These are phyloP conservation scores for Moesziomyces parantarcticus DNA, from an alignment of 1,284 basidiomycete genomes.

Conservation along the genomic window DNA sequence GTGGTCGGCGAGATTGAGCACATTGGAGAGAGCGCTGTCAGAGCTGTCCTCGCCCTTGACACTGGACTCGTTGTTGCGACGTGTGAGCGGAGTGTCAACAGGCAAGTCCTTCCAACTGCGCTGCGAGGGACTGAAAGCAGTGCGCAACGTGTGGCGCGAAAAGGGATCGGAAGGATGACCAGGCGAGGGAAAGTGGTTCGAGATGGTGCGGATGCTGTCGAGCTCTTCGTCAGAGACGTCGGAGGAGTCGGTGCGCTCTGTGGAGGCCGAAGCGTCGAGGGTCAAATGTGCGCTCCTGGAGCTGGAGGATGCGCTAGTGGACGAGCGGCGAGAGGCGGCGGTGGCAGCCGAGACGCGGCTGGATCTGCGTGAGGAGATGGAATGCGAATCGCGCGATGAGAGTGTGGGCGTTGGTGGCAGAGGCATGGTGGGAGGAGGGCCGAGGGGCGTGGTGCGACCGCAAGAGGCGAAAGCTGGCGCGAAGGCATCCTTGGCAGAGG, in stretches of 20 bases:
- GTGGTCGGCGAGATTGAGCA: constrained; percentile 29
- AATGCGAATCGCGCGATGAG: constrained; percentile 4
- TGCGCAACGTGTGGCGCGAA: background rate
- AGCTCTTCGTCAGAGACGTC: constrained; percentile 29
- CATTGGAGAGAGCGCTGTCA: constrained; percentile 32
- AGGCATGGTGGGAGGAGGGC: constrained; percentile 36
- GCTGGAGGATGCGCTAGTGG: constrained; percentile 7
- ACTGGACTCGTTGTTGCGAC: background rate
- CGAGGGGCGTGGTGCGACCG: constrained; percentile 8
- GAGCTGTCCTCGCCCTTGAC: constrained; percentile 15
- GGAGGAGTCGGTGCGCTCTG: constrained; percentile 7
- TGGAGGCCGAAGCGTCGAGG: constrained; percentile 1
- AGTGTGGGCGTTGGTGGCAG: constrained; percentile 26
- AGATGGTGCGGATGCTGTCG: constrained; percentile 25
- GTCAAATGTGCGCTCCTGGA: constrained; percentile 1
- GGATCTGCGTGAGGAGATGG: constrained; percentile 11
- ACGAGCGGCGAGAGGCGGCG: constrained; percentile 14
- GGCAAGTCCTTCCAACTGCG: constrained; percentile 1
- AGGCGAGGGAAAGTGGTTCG: constrained; percentile 27
- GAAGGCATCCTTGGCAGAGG: background rate
- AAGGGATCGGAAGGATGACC: background rate
- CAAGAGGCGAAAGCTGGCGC: background rate
- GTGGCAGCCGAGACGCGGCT: constrained; percentile 17
- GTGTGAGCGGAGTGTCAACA: background rate
- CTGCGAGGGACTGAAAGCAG: constrained; percentile 2